phyloP scores from a whole-genome alignment of 352 stramenopile species.

The Globisporangium alternatum region DNA sequence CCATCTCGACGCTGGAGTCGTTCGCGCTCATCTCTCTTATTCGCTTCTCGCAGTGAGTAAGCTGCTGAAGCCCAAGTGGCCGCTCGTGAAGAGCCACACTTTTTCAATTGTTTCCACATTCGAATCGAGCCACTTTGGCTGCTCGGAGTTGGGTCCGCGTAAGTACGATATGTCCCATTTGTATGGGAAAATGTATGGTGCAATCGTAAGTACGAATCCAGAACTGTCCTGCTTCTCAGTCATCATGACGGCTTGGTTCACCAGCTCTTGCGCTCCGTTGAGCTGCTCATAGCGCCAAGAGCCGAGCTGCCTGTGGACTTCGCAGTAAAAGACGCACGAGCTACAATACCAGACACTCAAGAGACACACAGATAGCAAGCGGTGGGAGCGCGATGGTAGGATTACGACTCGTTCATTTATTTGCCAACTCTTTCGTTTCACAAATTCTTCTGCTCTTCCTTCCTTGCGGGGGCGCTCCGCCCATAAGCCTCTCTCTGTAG shows the following conservation, averaged over 20 bases:
- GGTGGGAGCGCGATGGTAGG: constrained; percentile 8
- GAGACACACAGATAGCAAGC: constrained; percentile 5
- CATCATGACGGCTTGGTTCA: not conserved
- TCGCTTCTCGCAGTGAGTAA: not conserved
- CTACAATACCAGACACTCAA: not conserved
- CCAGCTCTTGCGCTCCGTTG: too few species aligned
- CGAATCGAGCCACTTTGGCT: not conserved
- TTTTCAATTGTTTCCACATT: constrained; percentile 1
- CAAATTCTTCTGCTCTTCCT: constrained; percentile 20
- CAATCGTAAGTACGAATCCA: not conserved
- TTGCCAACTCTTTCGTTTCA: constrained; percentile 38
- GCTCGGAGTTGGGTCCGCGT: not conserved
- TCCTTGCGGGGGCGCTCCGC: not conserved
- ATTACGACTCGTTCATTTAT: constrained; percentile 49
- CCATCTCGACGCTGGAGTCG: constrained; percentile 27
- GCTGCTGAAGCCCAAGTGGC: constrained; percentile 3
- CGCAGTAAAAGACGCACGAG: not conserved
- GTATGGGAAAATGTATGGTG: not conserved
- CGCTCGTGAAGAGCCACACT: not conserved
- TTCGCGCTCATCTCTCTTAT: not conserved
- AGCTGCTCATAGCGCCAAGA: not conserved
- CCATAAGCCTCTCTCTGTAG: not conserved
- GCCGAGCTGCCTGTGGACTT: not conserved
- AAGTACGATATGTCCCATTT: not conserved
- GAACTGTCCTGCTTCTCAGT: not conserved